phyloP scores from a whole-genome alignment of 2,329 filamentous ascomycete genomes.

The Parastagonospora nodorum region DNA sequence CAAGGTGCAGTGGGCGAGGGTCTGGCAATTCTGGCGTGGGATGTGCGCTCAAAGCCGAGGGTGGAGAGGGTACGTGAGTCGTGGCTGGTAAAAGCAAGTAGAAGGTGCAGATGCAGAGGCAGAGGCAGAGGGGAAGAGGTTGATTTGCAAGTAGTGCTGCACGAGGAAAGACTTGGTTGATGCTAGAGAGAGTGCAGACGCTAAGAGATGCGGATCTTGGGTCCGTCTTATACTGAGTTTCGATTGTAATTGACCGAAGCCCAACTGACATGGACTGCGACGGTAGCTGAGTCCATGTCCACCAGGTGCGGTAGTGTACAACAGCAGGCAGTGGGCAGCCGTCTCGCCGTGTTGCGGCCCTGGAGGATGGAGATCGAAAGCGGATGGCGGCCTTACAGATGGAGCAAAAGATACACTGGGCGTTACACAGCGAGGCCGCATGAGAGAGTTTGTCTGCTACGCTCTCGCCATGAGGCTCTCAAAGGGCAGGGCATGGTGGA shows the following conservation, averaged over 20 bases:
- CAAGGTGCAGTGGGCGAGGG: slow-evolving; percentile 19
- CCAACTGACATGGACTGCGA: slow-evolving; percentile 30
- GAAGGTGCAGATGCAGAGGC: slow-evolving; percentile 17
- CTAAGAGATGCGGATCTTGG: slow-evolving; percentile 26
- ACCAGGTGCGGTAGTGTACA: slow-evolving; percentile 33
- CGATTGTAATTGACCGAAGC: slow-evolving; percentile 20
- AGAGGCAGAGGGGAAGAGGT: slow-evolving; percentile 4
- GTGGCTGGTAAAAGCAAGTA: slow-evolving; percentile 46
- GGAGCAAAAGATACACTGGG: slow-evolving; percentile 39
- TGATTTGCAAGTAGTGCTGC: too few relatives aligned
- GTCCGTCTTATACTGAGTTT: slow-evolving; percentile 42
- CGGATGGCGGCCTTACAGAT: slow-evolving; percentile 38
- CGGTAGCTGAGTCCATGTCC: slow-evolving; percentile 27
- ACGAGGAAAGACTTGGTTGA: slow-evolving; percentile 7
- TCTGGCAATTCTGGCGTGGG: slow-evolving; percentile 31
- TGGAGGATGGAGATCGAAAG: slow-evolving; percentile 32
- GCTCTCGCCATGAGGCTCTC: slow-evolving; percentile 27
- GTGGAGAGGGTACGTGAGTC: slow-evolving; percentile 29
- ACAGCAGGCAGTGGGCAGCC: slow-evolving; percentile 32
- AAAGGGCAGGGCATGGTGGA: slow-evolving; percentile 35
- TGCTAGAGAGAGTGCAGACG: slow-evolving; percentile 20
- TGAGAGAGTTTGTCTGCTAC: slow-evolving; percentile 30
- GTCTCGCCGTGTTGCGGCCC: slow-evolving; percentile 26
- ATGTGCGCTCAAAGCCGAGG: slow-evolving; percentile 32
- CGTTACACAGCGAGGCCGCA: slow-evolving; percentile 39